Evolutionary conservation across 140 eudicot species (phyloP), one percentile per base, ranked within the genome.

Genomic region (Anethum foeniculum): DNA sequence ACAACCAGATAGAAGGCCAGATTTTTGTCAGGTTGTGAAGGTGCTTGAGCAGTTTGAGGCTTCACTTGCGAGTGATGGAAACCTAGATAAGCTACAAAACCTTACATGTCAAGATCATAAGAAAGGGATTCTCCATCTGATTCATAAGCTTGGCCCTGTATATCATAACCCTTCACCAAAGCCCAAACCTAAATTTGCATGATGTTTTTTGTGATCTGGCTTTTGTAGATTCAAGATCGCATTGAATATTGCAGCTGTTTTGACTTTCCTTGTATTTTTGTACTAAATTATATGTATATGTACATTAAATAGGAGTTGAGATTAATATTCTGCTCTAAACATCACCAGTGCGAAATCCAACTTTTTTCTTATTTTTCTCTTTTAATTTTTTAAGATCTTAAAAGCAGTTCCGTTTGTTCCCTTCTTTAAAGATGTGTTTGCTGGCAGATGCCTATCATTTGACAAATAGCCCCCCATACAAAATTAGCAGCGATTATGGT

Each of bases 11-110:
- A 89, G 85, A 80, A 89, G 98, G 92, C 98, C 98, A 0, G 94
- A 94, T 81, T 94, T 94, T 81, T 88, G 94, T 93, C 97, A 94
- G 84, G 88, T 94, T 79, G 96, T 92, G 88, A 89, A 92, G 85
- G 93, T 94, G 1, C 80, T 94, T 48, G 97, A 94, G 83, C 91
- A 94, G 88, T 94, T 92, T 75, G 91, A 94, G 86, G 76, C 89
- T 79, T 88, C 90, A 62, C 80, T 89, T 69, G 93, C 89, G 16
- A 72, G 82, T 54, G 91, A 88, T 79, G 98, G 98, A 28, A 89
- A 90, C 82, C 80, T 94, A 80, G 86, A 88, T 82, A 86, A 85
- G 77, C 81, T 90, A 78, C 92, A 82, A 51, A 87, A 81, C 82
- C 88, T 82, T 34, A 83, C 87, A 3, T 88, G 80, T 80, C 91